Conservation (phyloP, 352 stramenopile species). For the Pythium utonaiense region DNA sequence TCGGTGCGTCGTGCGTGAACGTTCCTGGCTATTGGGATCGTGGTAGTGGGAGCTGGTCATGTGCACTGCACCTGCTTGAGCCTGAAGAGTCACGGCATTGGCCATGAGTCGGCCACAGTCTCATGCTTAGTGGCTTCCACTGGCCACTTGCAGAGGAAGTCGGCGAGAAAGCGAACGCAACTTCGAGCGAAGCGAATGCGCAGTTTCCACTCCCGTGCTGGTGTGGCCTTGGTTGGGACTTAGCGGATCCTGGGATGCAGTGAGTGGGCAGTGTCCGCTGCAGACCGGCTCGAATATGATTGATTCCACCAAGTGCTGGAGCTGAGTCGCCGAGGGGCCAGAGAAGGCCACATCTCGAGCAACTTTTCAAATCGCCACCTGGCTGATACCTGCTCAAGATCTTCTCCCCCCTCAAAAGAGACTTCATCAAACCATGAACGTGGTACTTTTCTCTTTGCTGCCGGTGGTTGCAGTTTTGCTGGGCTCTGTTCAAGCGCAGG, state of each 20-base stretch:
- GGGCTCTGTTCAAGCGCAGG: no score
- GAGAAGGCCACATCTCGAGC: no score
- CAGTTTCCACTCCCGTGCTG: neutral
- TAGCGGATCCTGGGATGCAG: neutral
- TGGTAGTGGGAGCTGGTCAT: neutral
- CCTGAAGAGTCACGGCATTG: neutral
- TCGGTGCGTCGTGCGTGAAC: neutral
- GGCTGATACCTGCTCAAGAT: conserved; percentile 5
- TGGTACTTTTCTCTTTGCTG: neutral
- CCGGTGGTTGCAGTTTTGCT: neutral
- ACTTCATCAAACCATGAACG: neutral
- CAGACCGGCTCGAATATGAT: no score
- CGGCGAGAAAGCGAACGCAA: neutral
- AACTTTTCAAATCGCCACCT: conserved; percentile 13
- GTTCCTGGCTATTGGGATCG: neutral
- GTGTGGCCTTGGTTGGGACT: neutral
- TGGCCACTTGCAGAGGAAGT: neutral
- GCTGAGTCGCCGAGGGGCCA: no score
- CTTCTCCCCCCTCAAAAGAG: neutral
- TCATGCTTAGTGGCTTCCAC: neutral
- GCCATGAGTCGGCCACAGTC: neutral
- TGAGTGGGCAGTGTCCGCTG: no score
- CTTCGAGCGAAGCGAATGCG: neutral
- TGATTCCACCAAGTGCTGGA: no score
- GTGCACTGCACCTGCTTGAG: neutral